phyloP scores from a whole-genome alignment of 352 stramenopile species.

The Pseudoperonospora humuli region DNA sequence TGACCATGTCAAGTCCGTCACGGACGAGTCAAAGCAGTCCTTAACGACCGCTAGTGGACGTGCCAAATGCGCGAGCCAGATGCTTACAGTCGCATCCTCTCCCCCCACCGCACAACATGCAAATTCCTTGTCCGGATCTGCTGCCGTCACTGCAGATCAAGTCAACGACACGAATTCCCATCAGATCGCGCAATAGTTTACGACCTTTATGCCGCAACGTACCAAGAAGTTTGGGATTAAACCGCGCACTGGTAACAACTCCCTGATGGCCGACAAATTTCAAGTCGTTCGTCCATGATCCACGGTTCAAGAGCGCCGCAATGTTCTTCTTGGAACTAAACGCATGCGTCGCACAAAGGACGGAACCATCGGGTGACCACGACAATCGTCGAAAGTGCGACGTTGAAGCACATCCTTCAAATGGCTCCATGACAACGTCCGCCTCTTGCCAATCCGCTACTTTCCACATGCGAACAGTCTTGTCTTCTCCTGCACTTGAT shows the following conservation, averaged over 20 bases:
- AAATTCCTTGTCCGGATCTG: conserved; percentile 67
- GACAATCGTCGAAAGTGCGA: conserved; percentile 81
- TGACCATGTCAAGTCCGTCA: conserved; percentile 78
- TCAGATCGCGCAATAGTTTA: not conserved
- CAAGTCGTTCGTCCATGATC: conserved; percentile 74
- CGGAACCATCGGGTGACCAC: conserved; percentile 77
- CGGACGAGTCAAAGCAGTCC: conserved; percentile 76
- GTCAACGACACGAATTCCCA: conserved; percentile 2
- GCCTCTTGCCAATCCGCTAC: conserved; percentile 72
- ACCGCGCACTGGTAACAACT: conserved; percentile 74
- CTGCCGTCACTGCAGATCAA: conserved; percentile 34
- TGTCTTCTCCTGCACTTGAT: conserved; percentile 82
- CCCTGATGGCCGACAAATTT: conserved; percentile 81
- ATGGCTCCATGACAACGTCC: conserved; percentile 59
- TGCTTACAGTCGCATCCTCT: conserved; percentile 78
- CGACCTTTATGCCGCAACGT: too few species aligned
- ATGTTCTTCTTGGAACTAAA: conserved; percentile 87
- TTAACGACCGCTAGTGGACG: conserved; percentile 73
- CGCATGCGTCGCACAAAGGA: conserved; percentile 74
- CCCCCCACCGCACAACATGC: conserved; percentile 77
- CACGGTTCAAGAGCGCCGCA: conserved; percentile 63
- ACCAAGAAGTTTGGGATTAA: conserved; percentile 79
- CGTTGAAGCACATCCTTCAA: conserved; percentile 65
- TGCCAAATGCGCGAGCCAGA: conserved; percentile 76
- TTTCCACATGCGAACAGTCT: conserved; percentile 78